These are phyloP conservation scores for Suillus fuscotomentosus DNA, from an alignment of 768 basidiomycete genomes.

Conservation along the genomic window DNA sequence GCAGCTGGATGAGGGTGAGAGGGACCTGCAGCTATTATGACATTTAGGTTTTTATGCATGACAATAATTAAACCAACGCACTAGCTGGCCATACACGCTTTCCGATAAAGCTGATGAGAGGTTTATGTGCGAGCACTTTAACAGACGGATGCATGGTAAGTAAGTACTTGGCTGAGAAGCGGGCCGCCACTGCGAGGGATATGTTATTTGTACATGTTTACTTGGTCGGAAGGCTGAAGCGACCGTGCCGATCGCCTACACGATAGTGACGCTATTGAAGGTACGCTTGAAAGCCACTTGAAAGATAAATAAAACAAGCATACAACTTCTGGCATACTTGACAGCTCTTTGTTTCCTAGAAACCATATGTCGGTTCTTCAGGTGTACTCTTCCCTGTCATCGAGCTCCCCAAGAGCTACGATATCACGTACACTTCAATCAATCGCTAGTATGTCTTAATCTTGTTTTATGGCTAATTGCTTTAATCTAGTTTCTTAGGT, in stretches of 20 bases:
- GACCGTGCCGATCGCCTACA: not conserved
- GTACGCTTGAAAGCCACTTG: not conserved
- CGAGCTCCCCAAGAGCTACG: constrained; percentile 45
- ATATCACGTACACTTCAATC: constrained; percentile 47
- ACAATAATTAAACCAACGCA: constrained; percentile 23
- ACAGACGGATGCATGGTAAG: constrained; percentile 34
- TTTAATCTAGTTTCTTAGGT: not conserved
- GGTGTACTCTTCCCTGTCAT: constrained; percentile 31
- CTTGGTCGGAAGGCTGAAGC: not conserved
- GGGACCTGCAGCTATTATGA: constrained; percentile 34
- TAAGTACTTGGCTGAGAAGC: constrained; percentile 1
- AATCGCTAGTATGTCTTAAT: constrained; percentile 43
- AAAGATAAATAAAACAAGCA: not conserved
- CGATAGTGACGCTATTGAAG: not conserved
- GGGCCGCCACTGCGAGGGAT: not conserved
- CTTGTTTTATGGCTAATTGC: not conserved
- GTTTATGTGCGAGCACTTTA: constrained; percentile 44
- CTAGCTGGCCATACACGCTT: constrained; percentile 51
- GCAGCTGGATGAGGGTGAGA: constrained; percentile 64
- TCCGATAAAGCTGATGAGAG: constrained; percentile 64
- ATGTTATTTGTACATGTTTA: constrained; percentile 16
- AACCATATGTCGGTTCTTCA: constrained; percentile 6
- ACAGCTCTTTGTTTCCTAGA: not conserved
- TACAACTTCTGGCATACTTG: not conserved
- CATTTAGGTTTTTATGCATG: constrained; percentile 3